Evolutionary conservation across 148 eudicot species (phyloP).

Genomic region (Rhododendron molle): DNA sequence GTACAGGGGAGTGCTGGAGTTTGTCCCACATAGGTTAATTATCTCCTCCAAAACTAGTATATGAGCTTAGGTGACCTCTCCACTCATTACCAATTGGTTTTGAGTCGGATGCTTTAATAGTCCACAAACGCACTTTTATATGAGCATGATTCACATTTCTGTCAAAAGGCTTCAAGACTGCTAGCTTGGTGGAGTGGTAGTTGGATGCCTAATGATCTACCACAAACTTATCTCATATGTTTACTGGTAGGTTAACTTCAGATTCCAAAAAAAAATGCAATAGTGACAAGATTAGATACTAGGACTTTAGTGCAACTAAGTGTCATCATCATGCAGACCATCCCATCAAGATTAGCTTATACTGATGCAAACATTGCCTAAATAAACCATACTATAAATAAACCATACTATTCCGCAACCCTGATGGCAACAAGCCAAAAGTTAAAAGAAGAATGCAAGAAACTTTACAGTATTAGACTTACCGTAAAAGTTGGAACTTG

Average conservation of each 20-base stretch:
- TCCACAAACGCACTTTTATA: not conserved
- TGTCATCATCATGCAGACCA: not conserved
- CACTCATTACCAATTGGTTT: too few species aligned
- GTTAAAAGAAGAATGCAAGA: not conserved
- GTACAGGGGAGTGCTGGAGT: too few species aligned
- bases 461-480: not conserved
- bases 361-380: not conserved
- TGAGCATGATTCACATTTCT: not conserved
- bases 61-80: too few species aligned
- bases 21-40: too few species aligned
- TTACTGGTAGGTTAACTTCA: conserved; percentile 4
- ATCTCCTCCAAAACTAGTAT: too few species aligned
- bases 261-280: not conserved
- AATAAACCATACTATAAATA: not conserved
- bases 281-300: not conserved
- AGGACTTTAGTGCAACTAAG: not conserved
- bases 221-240: not conserved
- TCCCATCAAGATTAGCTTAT: not conserved
- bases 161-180: not conserved
- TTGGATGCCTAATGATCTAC: not conserved
- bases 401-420: not conserved
- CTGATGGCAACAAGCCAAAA: not conserved
- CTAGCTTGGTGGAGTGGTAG: conserved; percentile 8
- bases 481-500: not conserved
- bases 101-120: too few species aligned